Conservation (phyloP, 164 flowering plant species). For the Vitis rupestris region DNA sequence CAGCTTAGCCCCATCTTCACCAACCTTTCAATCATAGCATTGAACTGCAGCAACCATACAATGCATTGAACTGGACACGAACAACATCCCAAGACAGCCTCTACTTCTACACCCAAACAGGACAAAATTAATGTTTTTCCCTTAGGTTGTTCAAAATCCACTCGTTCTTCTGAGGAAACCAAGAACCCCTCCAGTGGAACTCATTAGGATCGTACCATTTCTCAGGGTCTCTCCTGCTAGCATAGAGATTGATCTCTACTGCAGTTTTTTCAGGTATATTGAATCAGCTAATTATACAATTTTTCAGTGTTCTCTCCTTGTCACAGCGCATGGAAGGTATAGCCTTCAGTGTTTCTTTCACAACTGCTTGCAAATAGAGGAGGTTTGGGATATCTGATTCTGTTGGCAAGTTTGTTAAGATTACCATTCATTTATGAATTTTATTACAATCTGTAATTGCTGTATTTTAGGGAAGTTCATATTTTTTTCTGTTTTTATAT, state of each 20-base stretch:
- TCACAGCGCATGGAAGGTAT: too few relatives aligned
- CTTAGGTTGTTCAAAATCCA: background rate
- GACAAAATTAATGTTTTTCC: conserved; percentile 1
- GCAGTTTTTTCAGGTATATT: conserved; percentile 10
- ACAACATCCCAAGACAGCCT: conserved; percentile 4
- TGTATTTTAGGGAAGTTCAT: too few relatives aligned
- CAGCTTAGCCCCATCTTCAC: background rate
- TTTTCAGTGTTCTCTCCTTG: too few relatives aligned
- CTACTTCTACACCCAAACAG: conserved; percentile 19
- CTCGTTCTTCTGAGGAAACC: background rate
- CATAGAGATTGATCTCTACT: conserved; percentile 5
- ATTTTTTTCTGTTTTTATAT: too few relatives aligned
- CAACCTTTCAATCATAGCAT: conserved; percentile 17
- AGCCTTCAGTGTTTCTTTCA: too few relatives aligned
- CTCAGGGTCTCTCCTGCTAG: conserved; percentile 12
- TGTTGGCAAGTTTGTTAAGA: too few relatives aligned
- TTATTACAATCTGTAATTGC: too few relatives aligned
- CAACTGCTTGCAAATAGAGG: too few relatives aligned
- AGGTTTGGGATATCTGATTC: too few relatives aligned
- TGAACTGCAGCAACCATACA: background rate
- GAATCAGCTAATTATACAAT: background rate
- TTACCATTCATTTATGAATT: too few relatives aligned
- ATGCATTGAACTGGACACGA: background rate
- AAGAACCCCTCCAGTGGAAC: conserved; percentile 7
- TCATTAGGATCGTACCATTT: conserved; percentile 2